These are phyloP conservation scores for Alloteropsis angusta DNA, from an alignment of 202 grass and related monocot species.

Conservation along the genomic window DNA sequence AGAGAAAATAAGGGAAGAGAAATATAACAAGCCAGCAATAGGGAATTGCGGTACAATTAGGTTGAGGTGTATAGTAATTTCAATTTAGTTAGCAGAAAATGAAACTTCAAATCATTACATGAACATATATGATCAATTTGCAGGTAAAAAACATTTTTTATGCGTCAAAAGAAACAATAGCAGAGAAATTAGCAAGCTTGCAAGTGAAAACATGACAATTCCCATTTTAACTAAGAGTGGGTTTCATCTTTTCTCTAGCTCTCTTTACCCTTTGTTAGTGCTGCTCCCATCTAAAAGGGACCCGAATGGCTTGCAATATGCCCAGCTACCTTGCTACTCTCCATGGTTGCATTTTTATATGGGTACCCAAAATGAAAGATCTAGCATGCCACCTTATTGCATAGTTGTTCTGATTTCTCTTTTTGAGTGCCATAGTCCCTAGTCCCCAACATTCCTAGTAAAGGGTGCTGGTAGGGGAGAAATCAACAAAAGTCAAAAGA, in stretches of 20 bases:
- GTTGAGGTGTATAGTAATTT: background rate
- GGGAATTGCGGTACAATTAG: background rate
- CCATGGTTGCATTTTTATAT: background rate
- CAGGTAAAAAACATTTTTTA: background rate
- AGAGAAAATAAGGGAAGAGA: background rate
- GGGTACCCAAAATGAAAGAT: background rate
- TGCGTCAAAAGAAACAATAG: background rate
- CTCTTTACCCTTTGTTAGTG: background rate
- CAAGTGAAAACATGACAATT: constrained; percentile 6
- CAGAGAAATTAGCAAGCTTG: background rate
- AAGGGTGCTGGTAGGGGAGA: background rate
- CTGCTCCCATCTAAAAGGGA: background rate
- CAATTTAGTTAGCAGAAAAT: background rate
- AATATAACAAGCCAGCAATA: background rate
- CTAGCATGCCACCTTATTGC: background rate
- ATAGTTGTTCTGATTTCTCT: background rate
- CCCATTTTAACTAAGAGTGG: constrained; percentile 7
- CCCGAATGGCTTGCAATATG: background rate
- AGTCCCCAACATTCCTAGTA: background rate
- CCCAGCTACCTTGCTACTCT: background rate
- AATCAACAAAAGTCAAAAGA: background rate
- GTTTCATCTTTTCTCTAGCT: constrained; percentile 12
- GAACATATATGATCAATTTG: background rate
- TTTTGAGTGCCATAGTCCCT: background rate
- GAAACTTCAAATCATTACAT: background rate